Percentiles rank a stretch among this genome's conserved stretches.
Conservation (phyloP, 2,329 filamentous ascomycete species). For the Beauveria pseudobassiana region DNA sequence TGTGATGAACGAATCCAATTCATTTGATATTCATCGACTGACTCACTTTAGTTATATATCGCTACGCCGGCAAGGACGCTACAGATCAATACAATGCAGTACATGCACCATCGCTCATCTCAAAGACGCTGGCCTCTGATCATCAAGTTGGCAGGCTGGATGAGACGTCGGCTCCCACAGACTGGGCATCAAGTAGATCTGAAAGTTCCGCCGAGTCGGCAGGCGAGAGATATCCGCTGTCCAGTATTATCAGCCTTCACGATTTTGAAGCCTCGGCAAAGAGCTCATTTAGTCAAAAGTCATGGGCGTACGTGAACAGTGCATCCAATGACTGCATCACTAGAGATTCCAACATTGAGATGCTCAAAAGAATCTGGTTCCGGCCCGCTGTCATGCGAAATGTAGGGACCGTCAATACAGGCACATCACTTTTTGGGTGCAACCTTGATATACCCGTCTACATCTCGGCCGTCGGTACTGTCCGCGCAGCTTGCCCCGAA, state of each 20-base stretch:
- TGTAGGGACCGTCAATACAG: constrained; percentile 14
- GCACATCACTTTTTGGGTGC: constrained; percentile 16
- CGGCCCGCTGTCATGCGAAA: constrained; percentile 19
- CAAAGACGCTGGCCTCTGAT: constrained; percentile 13
- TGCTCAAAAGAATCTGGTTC: constrained; percentile 18
- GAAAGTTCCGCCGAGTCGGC: not conserved
- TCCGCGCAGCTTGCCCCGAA: constrained; percentile 13
- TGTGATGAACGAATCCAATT: not conserved
- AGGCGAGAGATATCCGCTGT: constrained; percentile 12
- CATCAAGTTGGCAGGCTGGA: constrained; percentile 16
- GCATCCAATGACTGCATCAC: constrained; percentile 21
- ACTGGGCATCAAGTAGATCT: not conserved
- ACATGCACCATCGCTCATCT: constrained; percentile 18
- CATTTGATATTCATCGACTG: not conserved
- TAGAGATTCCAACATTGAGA: constrained; percentile 14
- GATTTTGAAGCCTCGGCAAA: constrained; percentile 20
- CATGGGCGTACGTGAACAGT: constrained; percentile 19
- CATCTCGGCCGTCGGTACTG: constrained; percentile 17
- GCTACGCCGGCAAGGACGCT: constrained; percentile 20
- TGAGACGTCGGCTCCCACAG: not conserved
- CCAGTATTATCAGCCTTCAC: constrained; percentile 19
- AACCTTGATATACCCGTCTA: constrained; percentile 17
- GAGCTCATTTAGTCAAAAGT: constrained; percentile 13
- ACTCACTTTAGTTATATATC: constrained; percentile 17
- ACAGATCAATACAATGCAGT: constrained; percentile 18